Evolutionary conservation across 2,329 filamentous ascomycete genomes (phyloP), one percentile per base, ranked within the genome.

Genomic region (Monilinia fructigena): DNA sequence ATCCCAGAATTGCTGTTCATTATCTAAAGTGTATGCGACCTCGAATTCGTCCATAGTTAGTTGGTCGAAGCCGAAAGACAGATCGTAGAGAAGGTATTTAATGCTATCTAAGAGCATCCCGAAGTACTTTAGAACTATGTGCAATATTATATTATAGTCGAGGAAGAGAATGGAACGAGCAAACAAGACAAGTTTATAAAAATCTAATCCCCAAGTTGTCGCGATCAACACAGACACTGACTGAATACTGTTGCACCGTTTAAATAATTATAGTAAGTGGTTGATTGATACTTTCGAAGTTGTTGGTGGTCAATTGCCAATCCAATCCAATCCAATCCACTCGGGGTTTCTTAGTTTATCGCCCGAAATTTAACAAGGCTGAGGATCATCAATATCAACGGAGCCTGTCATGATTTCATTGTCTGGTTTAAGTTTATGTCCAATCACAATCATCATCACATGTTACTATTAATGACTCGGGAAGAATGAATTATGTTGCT

Each of bases 1-100:
- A 79, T 88, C 84, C 94, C 93, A 97, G 81, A 97, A 93, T 79
- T 93, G 89, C 78, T 92, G 86, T 80, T 92, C 91, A 78, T 87
- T 89, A 79, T 93, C 89, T 78, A 91, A 83, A 76, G 82, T 84
- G 78, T 86, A 85, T 74, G 83, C 84, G 75, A 85, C 84, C 79
- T 93, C 89, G 79, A 86, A 85, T 80, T 90, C 78, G 65, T 81
- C 79, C 79, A 81, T 81, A 47, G 35, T 48, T 23, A 23, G 38
- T 31, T 54, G 28, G 55, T 35, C 55, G 53, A 60, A 64, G 16
- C 2, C 31, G 58, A 60, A 40, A 35, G 45, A 23, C 28, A 40
- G 45, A 38, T 61, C 10, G 45, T 48, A 61, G 58, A 63, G 64
- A 45, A 63, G 23, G 66, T 11, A 59, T 58, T 56, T 50, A 53